Evolutionary conservation across 1,284 basidiomycete genomes (phyloP), one percentile per base, ranked within the genome.

Genomic region (Trametes polyzona): DNA sequence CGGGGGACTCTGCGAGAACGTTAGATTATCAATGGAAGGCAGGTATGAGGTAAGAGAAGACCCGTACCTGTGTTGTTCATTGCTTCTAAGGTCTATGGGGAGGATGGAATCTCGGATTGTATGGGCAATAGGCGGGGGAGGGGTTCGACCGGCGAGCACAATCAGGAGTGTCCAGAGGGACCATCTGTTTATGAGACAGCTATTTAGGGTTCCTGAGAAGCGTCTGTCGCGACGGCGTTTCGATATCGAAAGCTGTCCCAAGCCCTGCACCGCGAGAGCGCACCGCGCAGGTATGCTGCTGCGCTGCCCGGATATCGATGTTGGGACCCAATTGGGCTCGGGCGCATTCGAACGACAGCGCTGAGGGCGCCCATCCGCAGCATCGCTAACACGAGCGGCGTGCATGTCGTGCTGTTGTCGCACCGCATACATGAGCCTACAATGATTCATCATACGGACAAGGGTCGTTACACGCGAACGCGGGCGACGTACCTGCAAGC

Each of bases 111-210:
- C 21, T 26, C 11, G 41, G 24, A 29, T 16, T 16, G 26, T n/a
- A 16, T 24, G 39, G 14, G 9, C 17, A 37, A 27, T 37, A 26
- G 24, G 41, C 17, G 23, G 24, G 26, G 42, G 42, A 30, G 48
- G 24, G 24, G 48, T 29, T 50, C 50, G 50, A 52, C 41, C 50
- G 41, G 50, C 50, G 50, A 52, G 50, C 42, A 37, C 41, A 44
- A 44, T 44, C 30, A 44, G 41, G 26, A 52, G 42, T 51, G 40
- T 52, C 50, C 50, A 39, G 41, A 52, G 42, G 24, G 24, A 26
- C 21, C 30, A 16, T 36, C 41, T 27, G 12, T 17, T 4, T 17
- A 4, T n/a, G 5, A 3, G 19, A 32, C 7, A 30, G 3, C 39
- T 52, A 52, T 52, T 44, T 52, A 44, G 24, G 23, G 50, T 21